A percentile compares a stretch with the other conserved stretches of the same genome.
Conservation (phyloP, 306 rosid species). For the Pterocarpus macrocarpus region DNA sequence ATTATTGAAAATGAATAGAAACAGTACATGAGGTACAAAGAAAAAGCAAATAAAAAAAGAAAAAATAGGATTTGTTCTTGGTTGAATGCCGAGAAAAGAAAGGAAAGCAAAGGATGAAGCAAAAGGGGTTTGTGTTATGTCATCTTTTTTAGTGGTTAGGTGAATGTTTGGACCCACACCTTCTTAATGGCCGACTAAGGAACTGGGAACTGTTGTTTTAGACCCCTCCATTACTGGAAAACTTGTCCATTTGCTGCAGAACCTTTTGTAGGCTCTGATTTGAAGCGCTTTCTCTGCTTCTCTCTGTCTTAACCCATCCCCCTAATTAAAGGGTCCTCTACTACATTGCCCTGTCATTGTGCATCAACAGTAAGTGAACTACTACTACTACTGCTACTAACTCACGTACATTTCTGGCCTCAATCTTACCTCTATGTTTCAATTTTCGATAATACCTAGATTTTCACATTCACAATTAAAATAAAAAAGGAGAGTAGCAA, state of each 20-base stretch:
- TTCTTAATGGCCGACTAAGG: constrained; percentile 70
- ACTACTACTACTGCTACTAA: constrained; percentile 22
- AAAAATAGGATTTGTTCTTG: constrained; percentile 9
- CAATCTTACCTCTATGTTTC: constrained; percentile 16
- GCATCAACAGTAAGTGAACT: constrained; percentile 55
- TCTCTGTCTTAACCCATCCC: constrained; percentile 59
- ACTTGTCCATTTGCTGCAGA: constrained; percentile 60
- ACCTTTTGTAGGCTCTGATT: constrained; percentile 57
- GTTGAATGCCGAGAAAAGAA: constrained; percentile 45
- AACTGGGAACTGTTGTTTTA: constrained; percentile 58
- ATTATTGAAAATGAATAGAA: constrained; percentile 14
- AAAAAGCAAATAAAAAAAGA: constrained; percentile 11
- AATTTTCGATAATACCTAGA: constrained; percentile 27
- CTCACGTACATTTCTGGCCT: constrained; percentile 36
- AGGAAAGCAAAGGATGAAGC: constrained; percentile 25
- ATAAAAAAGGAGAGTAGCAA: no score
- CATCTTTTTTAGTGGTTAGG: constrained; percentile 62
- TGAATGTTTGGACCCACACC: constrained; percentile 64
- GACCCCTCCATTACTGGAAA: constrained; percentile 65
- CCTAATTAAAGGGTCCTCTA: constrained; percentile 43
- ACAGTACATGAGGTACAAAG: constrained; percentile 43
- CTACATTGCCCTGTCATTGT: constrained; percentile 34
- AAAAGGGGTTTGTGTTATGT: constrained; percentile 47
- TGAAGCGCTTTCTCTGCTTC: constrained; percentile 42
- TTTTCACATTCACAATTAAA: constrained; percentile 21